Percentiles rank a stretch among this genome's conserved stretches.
Evolutionary conservation across 2,329 filamentous ascomycete species (phyloP).

Genomic region (Leptosphaerulina australis): DNA sequence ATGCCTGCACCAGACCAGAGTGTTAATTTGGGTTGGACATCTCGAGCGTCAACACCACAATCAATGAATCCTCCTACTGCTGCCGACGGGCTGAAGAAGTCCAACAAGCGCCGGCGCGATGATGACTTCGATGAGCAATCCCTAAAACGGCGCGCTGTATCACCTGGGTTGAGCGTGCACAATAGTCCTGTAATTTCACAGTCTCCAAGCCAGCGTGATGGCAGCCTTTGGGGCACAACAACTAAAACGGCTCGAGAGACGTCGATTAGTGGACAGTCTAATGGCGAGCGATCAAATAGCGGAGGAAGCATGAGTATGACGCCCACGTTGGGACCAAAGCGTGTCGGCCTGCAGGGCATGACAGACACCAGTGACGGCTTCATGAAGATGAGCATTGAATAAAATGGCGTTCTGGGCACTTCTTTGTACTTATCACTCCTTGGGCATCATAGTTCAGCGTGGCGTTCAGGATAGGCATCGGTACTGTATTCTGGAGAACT

Average conservation of each 20-base stretch:
- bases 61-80: slow-evolving; percentile 47
- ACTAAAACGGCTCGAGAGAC: slow-evolving; percentile 66
- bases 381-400: slow-evolving; percentile 98
- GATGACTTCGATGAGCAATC: slow-evolving; percentile 87
- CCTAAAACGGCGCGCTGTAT: slow-evolving; percentile 91
- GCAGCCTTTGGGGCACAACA: slow-evolving; percentile 72
- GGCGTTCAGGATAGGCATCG: slow-evolving; percentile 30
- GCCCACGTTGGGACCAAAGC: slow-evolving; percentile 54
- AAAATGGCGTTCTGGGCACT: background rate
- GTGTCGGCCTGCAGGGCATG: slow-evolving; percentile 78
- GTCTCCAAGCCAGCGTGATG: slow-evolving; percentile 77
- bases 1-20: slow-evolving; percentile 29
- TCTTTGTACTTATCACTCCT: slow-evolving; percentile 4
- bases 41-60: slow-evolving; percentile 48
- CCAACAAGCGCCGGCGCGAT: slow-evolving; percentile 78
- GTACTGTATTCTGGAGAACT: slow-evolving; percentile 5
- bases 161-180: slow-evolving; percentile 86
- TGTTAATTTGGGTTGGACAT: slow-evolving; percentile 32
- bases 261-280: slow-evolving; percentile 59
- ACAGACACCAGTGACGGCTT: slow-evolving; percentile 91
- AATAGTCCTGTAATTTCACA: slow-evolving; percentile 85
- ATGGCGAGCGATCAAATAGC: slow-evolving; percentile 55
- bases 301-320: slow-evolving; percentile 55
- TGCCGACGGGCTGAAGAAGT: slow-evolving; percentile 51
- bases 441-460: slow-evolving; percentile 27